These are phyloP conservation scores for Albizia julibrissin DNA, from an alignment of 306 rosid genomes.

Conservation along the genomic window DNA sequence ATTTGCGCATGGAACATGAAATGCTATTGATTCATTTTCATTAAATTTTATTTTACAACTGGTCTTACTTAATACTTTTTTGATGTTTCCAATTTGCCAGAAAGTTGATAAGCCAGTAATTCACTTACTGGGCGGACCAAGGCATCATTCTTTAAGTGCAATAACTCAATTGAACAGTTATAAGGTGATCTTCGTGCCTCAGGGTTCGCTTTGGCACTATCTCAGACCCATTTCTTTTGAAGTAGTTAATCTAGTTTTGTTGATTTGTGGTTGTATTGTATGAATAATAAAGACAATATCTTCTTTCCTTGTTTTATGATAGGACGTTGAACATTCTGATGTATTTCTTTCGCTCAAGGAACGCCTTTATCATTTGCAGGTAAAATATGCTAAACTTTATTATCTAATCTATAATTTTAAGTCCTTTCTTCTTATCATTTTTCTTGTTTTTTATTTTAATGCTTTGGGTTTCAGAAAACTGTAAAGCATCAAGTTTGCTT, in stretches of 20 bases:
- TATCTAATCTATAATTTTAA: conserved; percentile 11
- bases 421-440: neutral
- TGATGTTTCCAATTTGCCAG: conserved; percentile 40
- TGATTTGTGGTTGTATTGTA: conserved; percentile 19
- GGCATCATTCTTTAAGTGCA: conserved; percentile 64
- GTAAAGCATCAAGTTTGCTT: conserved; percentile 71
- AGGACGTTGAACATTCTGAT: conserved; percentile 65
- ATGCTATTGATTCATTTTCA: neutral
- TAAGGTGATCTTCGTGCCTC: conserved; percentile 50
- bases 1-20: neutral
- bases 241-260: neutral
- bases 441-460: conserved; percentile 4
- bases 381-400: conserved; percentile 33
- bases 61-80: conserved; percentile 29
- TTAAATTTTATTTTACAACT: conserved; percentile 16
- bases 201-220: conserved; percentile 11
- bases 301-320: conserved; percentile 35
- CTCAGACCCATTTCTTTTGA: conserved; percentile 26
- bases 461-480: conserved; percentile 62
- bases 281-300: conserved; percentile 1
- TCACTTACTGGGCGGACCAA: conserved; percentile 75
- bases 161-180: conserved; percentile 50
- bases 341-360: conserved; percentile 72
- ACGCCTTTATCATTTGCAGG: conserved; percentile 75
- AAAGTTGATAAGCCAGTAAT: conserved; percentile 51